Conservation (phyloP, 2,329 filamentous ascomycete species). For the Cadophora luteo-olivacea region DNA sequence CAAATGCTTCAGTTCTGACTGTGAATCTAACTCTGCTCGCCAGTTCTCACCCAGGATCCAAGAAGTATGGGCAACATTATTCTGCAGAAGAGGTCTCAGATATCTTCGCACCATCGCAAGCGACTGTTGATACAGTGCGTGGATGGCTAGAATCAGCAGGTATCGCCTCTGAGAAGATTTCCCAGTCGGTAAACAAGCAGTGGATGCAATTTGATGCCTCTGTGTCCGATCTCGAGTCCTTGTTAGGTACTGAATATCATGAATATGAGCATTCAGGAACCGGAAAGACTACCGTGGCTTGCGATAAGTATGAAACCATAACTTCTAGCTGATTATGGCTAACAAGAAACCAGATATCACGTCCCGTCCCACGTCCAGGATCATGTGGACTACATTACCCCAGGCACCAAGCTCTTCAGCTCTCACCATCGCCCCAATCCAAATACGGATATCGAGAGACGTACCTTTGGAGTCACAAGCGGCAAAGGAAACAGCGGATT, state of each 20-base stretch:
- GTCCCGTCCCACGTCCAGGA: conserved; percentile 39
- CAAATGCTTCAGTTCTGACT: not conserved
- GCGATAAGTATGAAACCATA: conserved; percentile 30
- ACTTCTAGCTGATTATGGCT: not conserved
- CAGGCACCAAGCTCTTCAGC: conserved; percentile 48
- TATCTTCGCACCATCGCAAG: conserved; percentile 50
- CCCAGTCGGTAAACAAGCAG: conserved; percentile 49
- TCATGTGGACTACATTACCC: conserved; percentile 44
- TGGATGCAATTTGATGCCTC: conserved; percentile 45
- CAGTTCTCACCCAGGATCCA: conserved; percentile 50
- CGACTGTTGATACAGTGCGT: conserved; percentile 57
- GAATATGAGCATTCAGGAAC: conserved; percentile 54
- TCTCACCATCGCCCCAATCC: conserved; percentile 47
- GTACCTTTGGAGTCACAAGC: conserved; percentile 31
- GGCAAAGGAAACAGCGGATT: conserved; percentile 21
- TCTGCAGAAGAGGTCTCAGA: conserved; percentile 48
- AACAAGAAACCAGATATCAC: conserved; percentile 32
- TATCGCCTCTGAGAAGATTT: conserved; percentile 55
- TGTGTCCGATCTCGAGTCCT: conserved; percentile 51
- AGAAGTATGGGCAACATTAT: conserved; percentile 55
- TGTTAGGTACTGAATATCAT: conserved; percentile 57
- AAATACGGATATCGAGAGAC: conserved; percentile 26
- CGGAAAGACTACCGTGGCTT: conserved; percentile 48
- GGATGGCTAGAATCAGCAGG: conserved; percentile 60
- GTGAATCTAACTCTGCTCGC: not conserved